Conservation (phyloP, 257 asterid species). For the Gentiana straminea region DNA sequence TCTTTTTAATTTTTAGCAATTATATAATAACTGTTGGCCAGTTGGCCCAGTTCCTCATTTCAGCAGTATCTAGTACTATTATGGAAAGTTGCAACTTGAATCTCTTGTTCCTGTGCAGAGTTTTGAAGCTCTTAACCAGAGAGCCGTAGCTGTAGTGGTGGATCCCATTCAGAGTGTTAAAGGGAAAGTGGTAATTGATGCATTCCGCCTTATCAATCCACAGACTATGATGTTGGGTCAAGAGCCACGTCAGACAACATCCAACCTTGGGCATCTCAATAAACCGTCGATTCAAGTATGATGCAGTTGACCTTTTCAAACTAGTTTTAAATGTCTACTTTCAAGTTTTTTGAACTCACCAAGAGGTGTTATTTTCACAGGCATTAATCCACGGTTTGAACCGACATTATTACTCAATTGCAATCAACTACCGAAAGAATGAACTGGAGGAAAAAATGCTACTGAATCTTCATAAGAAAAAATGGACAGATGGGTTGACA, state of each 20-base stretch:
- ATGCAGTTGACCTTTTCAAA: neutral
- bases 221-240: constrained; percentile 99
- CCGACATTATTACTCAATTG: constrained; percentile 90
- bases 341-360: neutral
- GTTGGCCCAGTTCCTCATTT: neutral
- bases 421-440: constrained; percentile 84
- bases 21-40: neutral
- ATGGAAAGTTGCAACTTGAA: neutral
- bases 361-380: constrained; percentile 22
- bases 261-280: constrained; percentile 91
- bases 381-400: constrained; percentile 92
- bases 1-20: neutral
- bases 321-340: neutral
- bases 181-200: constrained; percentile 97
- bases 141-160: constrained; percentile 96
- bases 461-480: constrained; percentile 85
- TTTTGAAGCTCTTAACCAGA: constrained; percentile 93
- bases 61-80: too few relatives aligned
- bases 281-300: constrained; percentile 89
- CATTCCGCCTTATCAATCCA: constrained; percentile 87
- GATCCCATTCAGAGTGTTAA: constrained; percentile 98
- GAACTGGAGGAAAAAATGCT: constrained; percentile 99
- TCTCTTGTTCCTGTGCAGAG: constrained; percentile 36
- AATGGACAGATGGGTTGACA: constrained; percentile 89
- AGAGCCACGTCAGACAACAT: constrained; percentile 96